Evolutionary conservation across 306 rosid genomes (phyloP).

Genomic region (Nissolia schottii): DNA sequence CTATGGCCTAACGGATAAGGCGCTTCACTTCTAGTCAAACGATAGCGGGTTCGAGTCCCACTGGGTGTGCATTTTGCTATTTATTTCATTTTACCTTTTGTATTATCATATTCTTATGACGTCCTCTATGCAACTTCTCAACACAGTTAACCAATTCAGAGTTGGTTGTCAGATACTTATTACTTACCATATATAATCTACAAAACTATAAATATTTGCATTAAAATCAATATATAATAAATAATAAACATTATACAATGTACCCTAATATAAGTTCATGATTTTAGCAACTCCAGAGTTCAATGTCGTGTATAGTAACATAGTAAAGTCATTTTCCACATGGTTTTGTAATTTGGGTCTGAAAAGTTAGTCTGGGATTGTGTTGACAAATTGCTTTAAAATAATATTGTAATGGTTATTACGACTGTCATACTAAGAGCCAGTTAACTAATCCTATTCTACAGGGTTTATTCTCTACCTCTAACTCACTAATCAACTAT

Average conservation of each 20-base stretch:
- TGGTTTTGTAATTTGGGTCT: background rate
- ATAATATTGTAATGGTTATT: background rate
- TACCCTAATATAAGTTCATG: too few species aligned
- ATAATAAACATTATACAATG: too few species aligned
- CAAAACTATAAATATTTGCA: background rate
- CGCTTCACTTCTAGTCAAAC: slow-evolving; percentile 61
- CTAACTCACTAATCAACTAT: background rate
- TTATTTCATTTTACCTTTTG: too few species aligned
- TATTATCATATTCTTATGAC: too few species aligned
- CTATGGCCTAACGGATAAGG: slow-evolving; percentile 75
- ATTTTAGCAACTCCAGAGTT: background rate
- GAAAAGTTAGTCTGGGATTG: background rate
- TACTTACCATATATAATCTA: too few species aligned
- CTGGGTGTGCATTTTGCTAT: slow-evolving; percentile 36
- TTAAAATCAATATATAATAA: background rate
- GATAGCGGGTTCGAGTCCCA: slow-evolving; percentile 83
- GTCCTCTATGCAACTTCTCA: too few species aligned
- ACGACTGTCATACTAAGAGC: background rate
- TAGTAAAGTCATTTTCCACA: background rate
- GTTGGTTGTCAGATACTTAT: background rate
- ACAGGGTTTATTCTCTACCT: background rate
- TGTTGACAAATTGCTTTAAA: background rate
- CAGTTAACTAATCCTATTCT: background rate
- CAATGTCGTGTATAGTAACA: too few species aligned
- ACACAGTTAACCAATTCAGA: too few species aligned